Base-by-base conservation (phyloP, 2,329 filamentous ascomycete species). In the Coniella vitis region DNA sequence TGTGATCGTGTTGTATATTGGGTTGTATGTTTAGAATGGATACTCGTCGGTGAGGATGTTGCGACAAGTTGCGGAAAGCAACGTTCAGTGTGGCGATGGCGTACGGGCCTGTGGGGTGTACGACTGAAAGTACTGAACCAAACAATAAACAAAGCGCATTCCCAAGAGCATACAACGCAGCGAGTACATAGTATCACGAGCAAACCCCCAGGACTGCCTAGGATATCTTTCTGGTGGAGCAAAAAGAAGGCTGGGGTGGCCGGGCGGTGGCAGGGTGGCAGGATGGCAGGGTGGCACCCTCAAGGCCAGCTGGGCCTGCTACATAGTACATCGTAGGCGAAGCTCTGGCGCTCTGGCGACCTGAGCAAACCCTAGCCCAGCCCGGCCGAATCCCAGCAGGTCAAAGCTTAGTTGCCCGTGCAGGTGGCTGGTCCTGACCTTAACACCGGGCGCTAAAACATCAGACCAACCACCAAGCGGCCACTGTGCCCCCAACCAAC, bases 221-320 rank as follows among this genome's bases (percentile, higher is more conserved):
- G 49, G 49, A 39, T 39, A 47, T 38, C 32, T 16, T 34, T 50
- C 38, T 29, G 29, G 44, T 51, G 45, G 34, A 48, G 45, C 36
- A 51, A 38, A 25, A 35, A 42, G 49, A 48, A 51, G 49, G 49
- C 49, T 51, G 49, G 49, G 49, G 47, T 48, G 49, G 46, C 38
- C 46, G 38, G 34, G 36, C 29, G 25, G 34, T 20, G 25, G 25
- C 25, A 29, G 25, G 25, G 25, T 29, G 25, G 25, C 25, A 29
- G n/a, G n/a, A n/a, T n/a, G n/a, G n/a, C n/a, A n/a, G n/a, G n/a
- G n/a, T n/a, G n/a, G n/a, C n/a, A n/a, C n/a, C n/a, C n/a, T n/a
- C n/a, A n/a, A n/a, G n/a, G n/a, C n/a, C n/a, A n/a, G n/a, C n/a
- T n/a, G n/a, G n/a, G n/a, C n/a, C n/a, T n/a, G n/a, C n/a, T n/a